Conservation (phyloP, 768 basidiomycete genomes). For the Kwoniella mangroviensis region DNA sequence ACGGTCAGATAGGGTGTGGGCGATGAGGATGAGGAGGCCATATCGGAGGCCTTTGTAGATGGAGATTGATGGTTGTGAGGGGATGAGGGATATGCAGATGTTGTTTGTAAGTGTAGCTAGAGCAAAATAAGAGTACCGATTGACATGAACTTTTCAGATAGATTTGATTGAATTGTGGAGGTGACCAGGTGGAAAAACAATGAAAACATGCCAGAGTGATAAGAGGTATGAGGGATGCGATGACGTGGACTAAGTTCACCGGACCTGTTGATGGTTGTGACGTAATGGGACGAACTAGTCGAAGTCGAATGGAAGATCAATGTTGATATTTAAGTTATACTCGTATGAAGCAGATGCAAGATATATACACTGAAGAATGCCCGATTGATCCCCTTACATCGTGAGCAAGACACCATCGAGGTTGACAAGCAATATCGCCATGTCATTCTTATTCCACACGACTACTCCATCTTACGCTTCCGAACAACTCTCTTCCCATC, state of each 20-base stretch:
- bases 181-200: background rate
- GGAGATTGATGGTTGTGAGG: background rate
- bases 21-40: slow-evolving; percentile 14
- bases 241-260: background rate
- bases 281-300: background rate
- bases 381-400: no score
- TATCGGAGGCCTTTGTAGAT: background rate
- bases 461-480: slow-evolving; percentile 37
- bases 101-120: background rate
- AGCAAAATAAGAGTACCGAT: background rate
- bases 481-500: slow-evolving; percentile 39
- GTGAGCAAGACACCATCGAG: no score
- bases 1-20: slow-evolving; percentile 1
- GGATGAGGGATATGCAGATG: background rate
- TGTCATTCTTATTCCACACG: slow-evolving; percentile 33
- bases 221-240: background rate
- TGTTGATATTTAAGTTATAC: no score
- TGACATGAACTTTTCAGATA: background rate
- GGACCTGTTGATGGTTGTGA: background rate
- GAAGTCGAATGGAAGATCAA: no score
- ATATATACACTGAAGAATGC: no score
- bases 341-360: no score
- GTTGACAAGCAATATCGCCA: slow-evolving; percentile 1
- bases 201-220: background rate
- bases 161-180: background rate